Conservation (phyloP, 2,329 filamentous ascomycete genomes). For the Trichoderma brevicompactum region DNA sequence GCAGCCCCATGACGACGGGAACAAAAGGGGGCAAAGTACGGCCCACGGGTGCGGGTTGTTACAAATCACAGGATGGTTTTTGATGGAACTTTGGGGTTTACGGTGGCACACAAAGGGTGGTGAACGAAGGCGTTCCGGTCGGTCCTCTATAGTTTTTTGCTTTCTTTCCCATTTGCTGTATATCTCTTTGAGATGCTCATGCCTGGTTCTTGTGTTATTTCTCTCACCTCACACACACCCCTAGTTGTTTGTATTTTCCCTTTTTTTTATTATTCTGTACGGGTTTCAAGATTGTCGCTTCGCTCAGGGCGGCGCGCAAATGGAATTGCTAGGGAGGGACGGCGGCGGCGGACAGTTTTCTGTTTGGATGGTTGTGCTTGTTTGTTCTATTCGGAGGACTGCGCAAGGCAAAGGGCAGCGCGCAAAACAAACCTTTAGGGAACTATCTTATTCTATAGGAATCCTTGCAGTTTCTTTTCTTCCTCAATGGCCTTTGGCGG, state of each 20-base stretch:
- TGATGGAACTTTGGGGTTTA: slow-evolving; percentile 28
- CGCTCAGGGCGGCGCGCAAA: slow-evolving; percentile 26
- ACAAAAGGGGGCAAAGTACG: slow-evolving; percentile 14
- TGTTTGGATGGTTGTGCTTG: slow-evolving; percentile 14
- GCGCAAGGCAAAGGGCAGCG: slow-evolving; percentile 18
- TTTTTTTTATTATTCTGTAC: slow-evolving; percentile 17
- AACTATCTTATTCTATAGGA: slow-evolving; percentile 23
- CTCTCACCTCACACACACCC: not conserved
- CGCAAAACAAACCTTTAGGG: slow-evolving; percentile 15
- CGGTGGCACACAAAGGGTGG: slow-evolving; percentile 27
- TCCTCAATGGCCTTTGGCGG: not conserved
- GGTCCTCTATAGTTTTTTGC: slow-evolving; percentile 33
- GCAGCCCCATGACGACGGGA: slow-evolving; percentile 20
- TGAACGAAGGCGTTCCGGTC: slow-evolving; percentile 35
- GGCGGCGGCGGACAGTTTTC: slow-evolving; percentile 18
- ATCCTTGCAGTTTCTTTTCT: slow-evolving; percentile 12
- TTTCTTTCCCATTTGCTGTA: slow-evolving; percentile 4
- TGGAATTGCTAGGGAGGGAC: slow-evolving; percentile 14
- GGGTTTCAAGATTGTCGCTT: slow-evolving; percentile 27
- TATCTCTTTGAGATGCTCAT: slow-evolving; percentile 9
- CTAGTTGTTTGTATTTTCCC: slow-evolving; percentile 18
- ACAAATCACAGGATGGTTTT: slow-evolving; percentile 33
- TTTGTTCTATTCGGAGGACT: slow-evolving; percentile 5
- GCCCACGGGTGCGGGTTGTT: slow-evolving; percentile 26
- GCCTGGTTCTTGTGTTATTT: slow-evolving; percentile 5